Percentiles rank a stretch among this genome's conserved stretches.
Conservation (phyloP, 148 eudicot genomes). For the Silene conica region DNA sequence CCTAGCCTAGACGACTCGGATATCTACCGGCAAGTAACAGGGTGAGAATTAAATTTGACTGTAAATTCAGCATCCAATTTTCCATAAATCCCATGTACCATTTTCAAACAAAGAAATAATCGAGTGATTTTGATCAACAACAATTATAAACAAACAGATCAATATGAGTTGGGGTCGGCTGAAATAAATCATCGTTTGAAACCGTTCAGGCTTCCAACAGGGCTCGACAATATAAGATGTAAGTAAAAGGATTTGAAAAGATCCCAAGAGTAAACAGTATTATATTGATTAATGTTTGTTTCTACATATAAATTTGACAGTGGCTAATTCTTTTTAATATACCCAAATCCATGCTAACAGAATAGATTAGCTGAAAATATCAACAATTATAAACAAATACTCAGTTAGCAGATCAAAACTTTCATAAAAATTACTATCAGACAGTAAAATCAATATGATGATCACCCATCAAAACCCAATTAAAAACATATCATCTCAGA, state of each 20-base stretch:
- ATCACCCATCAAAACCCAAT: neutral
- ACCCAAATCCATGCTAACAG: neutral
- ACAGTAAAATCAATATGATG: neutral
- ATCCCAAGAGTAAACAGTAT: too few species aligned
- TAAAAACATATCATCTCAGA: neutral
- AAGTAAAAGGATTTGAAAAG: too few species aligned
- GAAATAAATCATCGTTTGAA: too few species aligned
- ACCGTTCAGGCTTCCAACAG: too few species aligned
- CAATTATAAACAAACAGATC: too few species aligned
- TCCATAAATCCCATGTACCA: neutral
- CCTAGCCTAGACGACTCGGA: neutral
- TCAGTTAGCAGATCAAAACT: neutral
- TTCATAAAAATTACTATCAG: too few species aligned
- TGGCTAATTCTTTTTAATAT: neutral
- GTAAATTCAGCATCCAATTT: neutral
- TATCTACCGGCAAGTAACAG: neutral
- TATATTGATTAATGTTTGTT: too few species aligned
- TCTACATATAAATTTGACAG: too few species aligned
- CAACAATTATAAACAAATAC: neutral
- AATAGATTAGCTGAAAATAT: neutral
- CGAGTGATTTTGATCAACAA: too few species aligned
- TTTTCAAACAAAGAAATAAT: neutral
- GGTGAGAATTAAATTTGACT: neutral
- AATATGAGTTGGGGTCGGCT: too few species aligned
- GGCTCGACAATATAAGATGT: too few species aligned